Conservation (phyloP, 345 rosid species). For the Hibiscus mutabilis region DNA sequence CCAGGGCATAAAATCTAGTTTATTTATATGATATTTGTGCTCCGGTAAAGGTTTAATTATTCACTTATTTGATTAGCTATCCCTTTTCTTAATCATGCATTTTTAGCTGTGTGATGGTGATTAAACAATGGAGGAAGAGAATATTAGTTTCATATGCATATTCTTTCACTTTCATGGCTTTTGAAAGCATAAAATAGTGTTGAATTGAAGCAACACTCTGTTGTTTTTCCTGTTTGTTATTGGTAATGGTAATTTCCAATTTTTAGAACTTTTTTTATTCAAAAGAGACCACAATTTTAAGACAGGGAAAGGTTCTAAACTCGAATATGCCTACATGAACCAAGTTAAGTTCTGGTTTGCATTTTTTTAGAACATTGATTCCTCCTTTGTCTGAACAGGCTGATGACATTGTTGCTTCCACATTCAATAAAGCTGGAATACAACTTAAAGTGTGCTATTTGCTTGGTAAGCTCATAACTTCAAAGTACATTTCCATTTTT, state of each 20-base stretch:
- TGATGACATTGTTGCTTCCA: slow-evolving; percentile 53
- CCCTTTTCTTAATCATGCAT: neutral
- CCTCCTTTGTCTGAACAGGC: no score
- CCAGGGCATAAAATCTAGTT: neutral
- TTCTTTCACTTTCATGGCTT: no score
- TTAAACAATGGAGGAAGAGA: neutral
- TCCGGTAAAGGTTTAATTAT: neutral
- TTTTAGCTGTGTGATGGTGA: neutral
- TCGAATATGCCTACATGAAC: no score
- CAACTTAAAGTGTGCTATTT: slow-evolving; percentile 73
- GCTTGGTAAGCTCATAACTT: slow-evolving; percentile 47
- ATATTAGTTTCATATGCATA: neutral
- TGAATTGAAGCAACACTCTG: neutral
- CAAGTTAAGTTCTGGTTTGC: no score
- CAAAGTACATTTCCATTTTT: neutral
- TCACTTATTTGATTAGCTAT: neutral
- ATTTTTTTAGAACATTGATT: no score
- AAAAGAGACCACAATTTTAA: no score
- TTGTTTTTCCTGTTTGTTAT: no score
- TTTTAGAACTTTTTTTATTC: no score
- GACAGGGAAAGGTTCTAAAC: no score
- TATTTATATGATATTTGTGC: neutral
- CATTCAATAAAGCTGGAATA: slow-evolving; percentile 63
- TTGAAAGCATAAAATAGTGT: neutral
- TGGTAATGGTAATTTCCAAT: no score